Percentiles rank a stretch among this genome's conserved stretches.
These are phyloP conservation scores for Rutstroemia sp. DNA, from an alignment of 2,329 filamentous ascomycete genomes.

Conservation along the genomic window DNA sequence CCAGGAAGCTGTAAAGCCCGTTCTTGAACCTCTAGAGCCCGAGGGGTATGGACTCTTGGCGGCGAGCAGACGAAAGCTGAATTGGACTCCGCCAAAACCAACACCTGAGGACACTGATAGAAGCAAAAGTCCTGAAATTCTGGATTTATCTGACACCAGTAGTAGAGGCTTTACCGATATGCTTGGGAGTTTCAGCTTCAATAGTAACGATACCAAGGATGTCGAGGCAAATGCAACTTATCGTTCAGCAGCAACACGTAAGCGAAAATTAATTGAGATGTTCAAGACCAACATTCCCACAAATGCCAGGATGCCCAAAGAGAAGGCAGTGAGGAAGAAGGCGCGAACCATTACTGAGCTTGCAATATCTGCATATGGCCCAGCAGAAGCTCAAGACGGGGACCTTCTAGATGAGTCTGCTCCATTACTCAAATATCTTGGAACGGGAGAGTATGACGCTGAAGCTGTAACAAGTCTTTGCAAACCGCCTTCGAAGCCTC, in stretches of 20 bases:
- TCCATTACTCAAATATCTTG: slow-evolving; percentile 42
- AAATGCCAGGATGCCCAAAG: background rate
- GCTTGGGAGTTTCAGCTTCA: slow-evolving; percentile 35
- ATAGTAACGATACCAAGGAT: slow-evolving; percentile 15
- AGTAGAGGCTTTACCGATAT: slow-evolving; percentile 30
- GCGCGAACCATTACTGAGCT: slow-evolving; percentile 70
- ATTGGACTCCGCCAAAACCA: slow-evolving; percentile 61
- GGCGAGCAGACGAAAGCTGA: slow-evolving; percentile 47
- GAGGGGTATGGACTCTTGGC: slow-evolving; percentile 20
- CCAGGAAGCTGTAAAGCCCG: background rate
- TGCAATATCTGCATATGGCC: slow-evolving; percentile 62
- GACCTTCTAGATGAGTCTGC: slow-evolving; percentile 26
- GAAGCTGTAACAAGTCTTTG: slow-evolving; percentile 11
- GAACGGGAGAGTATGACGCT: slow-evolving; percentile 11
- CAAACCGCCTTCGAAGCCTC: slow-evolving; percentile 21
- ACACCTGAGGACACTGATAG: slow-evolving; percentile 19
- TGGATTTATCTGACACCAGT: background rate
- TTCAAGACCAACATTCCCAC: slow-evolving; percentile 31
- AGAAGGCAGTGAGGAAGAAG: slow-evolving; percentile 50
- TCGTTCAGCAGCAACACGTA: slow-evolving; percentile 34
- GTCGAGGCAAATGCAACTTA: slow-evolving; percentile 9
- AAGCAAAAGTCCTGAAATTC: background rate
- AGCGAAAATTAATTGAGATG: slow-evolving; percentile 49
- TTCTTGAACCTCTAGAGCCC: slow-evolving; percentile 5
- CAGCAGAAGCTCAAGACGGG: slow-evolving; percentile 29